phyloP scores from a whole-genome alignment of 805 yeast genomes.

The Cyberlindnera suaveolens region DNA sequence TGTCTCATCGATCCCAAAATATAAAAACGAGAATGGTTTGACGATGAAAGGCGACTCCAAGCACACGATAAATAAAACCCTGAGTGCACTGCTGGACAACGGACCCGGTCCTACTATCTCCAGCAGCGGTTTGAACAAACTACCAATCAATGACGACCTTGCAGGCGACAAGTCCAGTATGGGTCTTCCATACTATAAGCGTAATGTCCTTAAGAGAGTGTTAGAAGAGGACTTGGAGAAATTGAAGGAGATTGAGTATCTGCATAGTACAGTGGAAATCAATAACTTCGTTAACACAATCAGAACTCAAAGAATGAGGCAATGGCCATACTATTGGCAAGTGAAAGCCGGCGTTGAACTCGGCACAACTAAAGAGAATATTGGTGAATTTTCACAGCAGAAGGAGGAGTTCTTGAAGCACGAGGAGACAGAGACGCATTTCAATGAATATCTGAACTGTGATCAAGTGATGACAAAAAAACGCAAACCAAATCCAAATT shows the following conservation, averaged over 20 bases:
- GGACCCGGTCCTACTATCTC: slow-evolving; percentile 4
- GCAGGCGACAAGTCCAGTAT: slow-evolving; percentile 24
- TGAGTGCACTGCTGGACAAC: slow-evolving; percentile 9
- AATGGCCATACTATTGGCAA: slow-evolving; percentile 45
- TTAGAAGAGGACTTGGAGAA: slow-evolving; percentile 28
- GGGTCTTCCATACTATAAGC: slow-evolving; percentile 39
- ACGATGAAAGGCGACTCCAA: not conserved
- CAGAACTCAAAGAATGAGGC: slow-evolving; percentile 35
- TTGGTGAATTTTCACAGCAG: slow-evolving; percentile 20
- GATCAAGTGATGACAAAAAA: slow-evolving; percentile 39
- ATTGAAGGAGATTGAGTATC: slow-evolving; percentile 40
- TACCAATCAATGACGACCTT: slow-evolving; percentile 12
- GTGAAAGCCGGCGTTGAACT: slow-evolving; percentile 35
- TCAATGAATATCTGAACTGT: slow-evolving; percentile 34
- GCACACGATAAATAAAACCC: slow-evolving; percentile 10
- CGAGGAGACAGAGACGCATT: slow-evolving; percentile 25
- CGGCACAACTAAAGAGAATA: slow-evolving; percentile 24
- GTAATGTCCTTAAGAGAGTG: slow-evolving; percentile 24
- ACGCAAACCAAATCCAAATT: slow-evolving; percentile 43
- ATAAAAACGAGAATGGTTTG: slow-evolving; percentile 11
- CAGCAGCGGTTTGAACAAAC: slow-evolving; percentile 5
- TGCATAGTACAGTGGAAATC: slow-evolving; percentile 42
- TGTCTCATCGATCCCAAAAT: slow-evolving; percentile 19
- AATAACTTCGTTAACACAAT: slow-evolving; percentile 38
- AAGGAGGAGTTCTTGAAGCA: slow-evolving; percentile 27